phyloP scores from a whole-genome alignment of 1,139 yeast genomes.

The Candida neerlandica region DNA sequence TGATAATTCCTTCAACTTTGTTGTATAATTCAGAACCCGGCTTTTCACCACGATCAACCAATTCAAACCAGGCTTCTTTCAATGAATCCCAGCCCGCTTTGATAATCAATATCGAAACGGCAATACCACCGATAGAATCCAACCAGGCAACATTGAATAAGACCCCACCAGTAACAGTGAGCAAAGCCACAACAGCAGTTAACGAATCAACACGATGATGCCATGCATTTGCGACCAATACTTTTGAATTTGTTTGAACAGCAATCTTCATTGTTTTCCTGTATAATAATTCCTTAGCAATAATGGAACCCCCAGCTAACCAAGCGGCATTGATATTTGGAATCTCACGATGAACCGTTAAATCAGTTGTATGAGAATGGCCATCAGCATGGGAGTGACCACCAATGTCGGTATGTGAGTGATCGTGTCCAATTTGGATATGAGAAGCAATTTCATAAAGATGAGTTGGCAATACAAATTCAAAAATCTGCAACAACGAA shows the following conservation, averaged over 20 bases:
- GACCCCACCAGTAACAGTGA: constrained; percentile 85
- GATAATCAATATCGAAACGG: constrained; percentile 79
- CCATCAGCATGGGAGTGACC: constrained; percentile 39
- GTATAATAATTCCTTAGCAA: constrained; percentile 83
- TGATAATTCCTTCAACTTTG: constrained; percentile 27
- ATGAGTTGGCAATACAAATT: constrained; percentile 63
- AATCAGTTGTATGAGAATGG: constrained; percentile 33
- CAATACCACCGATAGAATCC: constrained; percentile 87
- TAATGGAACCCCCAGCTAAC: constrained; percentile 88
- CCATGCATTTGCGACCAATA: constrained; percentile 96
- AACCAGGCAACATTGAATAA: constrained; percentile 77
- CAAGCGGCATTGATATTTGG: constrained; percentile 92
- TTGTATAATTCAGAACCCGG: constrained; percentile 31
- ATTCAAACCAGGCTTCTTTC: constrained; percentile 67
- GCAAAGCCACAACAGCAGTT: constrained; percentile 87
- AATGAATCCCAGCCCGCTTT: constrained; percentile 84
- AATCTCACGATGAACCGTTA: constrained; percentile 30
- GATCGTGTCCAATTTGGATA: constrained; percentile 57
- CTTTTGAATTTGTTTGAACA: constrained; percentile 75
- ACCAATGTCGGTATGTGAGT: constrained; percentile 36
- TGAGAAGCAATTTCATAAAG: constrained; percentile 44
- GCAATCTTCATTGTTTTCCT: constrained; percentile 83
- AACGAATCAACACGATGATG: constrained; percentile 96
- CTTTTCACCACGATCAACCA: constrained; percentile 61
- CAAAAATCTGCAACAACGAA: constrained; percentile 69